These are phyloP conservation scores for Diplocarpon mali DNA, from an alignment of 2,329 filamentous ascomycete genomes.

Conservation along the genomic window DNA sequence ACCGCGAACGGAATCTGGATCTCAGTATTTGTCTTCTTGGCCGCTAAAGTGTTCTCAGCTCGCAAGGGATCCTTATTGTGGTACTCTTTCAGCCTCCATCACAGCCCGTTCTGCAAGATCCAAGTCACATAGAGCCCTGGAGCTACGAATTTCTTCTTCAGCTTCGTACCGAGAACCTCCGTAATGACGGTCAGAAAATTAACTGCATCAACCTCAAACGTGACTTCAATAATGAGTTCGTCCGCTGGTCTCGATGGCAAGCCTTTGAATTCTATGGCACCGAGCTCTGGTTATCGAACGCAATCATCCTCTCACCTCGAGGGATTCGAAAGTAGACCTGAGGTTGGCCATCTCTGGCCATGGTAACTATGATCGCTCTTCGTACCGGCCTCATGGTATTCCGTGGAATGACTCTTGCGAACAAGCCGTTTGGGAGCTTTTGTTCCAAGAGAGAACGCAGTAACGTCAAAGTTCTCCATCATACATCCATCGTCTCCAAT, in stretches of 20 bases:
- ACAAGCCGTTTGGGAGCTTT: conserved; percentile 4
- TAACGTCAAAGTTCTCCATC: not conserved
- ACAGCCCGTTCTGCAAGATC: too few relatives aligned
- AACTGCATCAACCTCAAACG: conserved; percentile 17
- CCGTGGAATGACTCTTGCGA: conserved; percentile 3
- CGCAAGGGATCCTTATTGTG: not conserved
- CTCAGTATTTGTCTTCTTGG: not conserved
- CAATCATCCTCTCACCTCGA: conserved; percentile 61
- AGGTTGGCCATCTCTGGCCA: conserved; percentile 39
- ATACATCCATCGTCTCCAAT: not conserved
- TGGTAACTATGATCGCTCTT: conserved; percentile 24
- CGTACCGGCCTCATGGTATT: conserved; percentile 5
- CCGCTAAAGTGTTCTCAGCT: not conserved
- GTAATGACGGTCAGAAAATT: conserved; percentile 2
- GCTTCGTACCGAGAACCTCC: not conserved
- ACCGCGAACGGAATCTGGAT: not conserved
- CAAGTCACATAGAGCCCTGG: too few relatives aligned
- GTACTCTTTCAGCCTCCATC: not conserved
- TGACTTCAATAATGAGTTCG: conserved; percentile 11
- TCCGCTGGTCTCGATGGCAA: conserved; percentile 38
- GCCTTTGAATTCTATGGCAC: conserved; percentile 55
- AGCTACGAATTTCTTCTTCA: not conserved
- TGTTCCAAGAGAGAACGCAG: conserved; percentile 4
- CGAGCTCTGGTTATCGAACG: conserved; percentile 59
- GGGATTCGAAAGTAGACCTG: conserved; percentile 55